Percentiles rank a stretch among this genome's conserved stretches.
Conservation (phyloP, 805 yeast genomes). For the Ogataea allantospora region DNA sequence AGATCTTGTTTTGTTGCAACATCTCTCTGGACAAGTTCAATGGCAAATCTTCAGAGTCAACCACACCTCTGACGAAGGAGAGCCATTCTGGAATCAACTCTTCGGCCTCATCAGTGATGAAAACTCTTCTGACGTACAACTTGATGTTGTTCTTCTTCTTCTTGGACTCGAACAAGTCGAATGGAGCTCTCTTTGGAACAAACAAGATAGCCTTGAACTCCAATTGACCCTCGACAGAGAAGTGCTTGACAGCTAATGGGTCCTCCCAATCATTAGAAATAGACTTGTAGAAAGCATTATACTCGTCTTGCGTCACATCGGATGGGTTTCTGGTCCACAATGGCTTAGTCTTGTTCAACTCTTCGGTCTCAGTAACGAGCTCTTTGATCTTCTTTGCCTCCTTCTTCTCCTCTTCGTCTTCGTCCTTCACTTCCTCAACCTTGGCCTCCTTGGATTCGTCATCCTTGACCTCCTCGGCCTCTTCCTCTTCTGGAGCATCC, state of each 20-base stretch:
- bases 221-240: slow-evolving; percentile 99
- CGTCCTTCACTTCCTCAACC: slow-evolving; percentile 69
- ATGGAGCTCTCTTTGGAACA: slow-evolving; percentile 99
- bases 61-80: slow-evolving; percentile 97
- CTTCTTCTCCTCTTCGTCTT: slow-evolving; percentile 63
- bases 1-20: slow-evolving; percentile 99
- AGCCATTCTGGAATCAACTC: slow-evolving; percentile 99
- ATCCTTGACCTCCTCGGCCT: slow-evolving; percentile 52
- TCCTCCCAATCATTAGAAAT: slow-evolving; percentile 99
- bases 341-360: slow-evolving; percentile 98
- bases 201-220: slow-evolving; percentile 98
- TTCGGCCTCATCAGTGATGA: slow-evolving; percentile 99
- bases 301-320: slow-evolving; percentile 96
- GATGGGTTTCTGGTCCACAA: slow-evolving; percentile 99
- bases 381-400: slow-evolving; percentile 91
- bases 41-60: slow-evolving; percentile 99
- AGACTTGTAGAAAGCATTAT: slow-evolving; percentile 98
- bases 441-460: slow-evolving; percentile 71
- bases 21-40: slow-evolving; percentile 99
- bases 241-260: slow-evolving; percentile 98
- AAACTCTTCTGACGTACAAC: slow-evolving; percentile 98
- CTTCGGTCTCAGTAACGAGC: slow-evolving; percentile 93
- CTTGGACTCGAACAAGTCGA: slow-evolving; percentile 95
- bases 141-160: slow-evolving; percentile 99
- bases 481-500: slow-evolving; percentile 87